Evolutionary conservation across 148 eudicot genomes (phyloP), one percentile per base, ranked within the genome.

Genomic region (Vaccinium vitisidaea): DNA sequence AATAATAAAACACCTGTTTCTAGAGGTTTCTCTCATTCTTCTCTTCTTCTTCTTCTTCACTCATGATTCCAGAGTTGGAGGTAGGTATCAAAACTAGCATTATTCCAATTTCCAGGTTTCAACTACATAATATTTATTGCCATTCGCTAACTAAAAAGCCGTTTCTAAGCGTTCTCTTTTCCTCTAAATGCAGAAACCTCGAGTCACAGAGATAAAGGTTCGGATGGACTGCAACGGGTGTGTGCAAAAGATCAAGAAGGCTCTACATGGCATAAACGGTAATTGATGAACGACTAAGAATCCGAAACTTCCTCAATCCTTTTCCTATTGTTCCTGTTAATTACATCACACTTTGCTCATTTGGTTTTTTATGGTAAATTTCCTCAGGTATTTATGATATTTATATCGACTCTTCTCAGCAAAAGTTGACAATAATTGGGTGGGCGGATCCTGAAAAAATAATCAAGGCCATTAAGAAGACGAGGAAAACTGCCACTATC

Each of bases 201-300:
- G 88, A 82, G 88, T 96, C 81, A 96, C 94, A 0, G 97, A 94
- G 92, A 93, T 96, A 83, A 80, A 92, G 79, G 97, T 96, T 75
- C 90, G 99, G 10, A 93, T 96, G 89, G 99, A 96, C 90, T 96
- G 98, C 77, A 96, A 96, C 76, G 99, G 99, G 43, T 96, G 99
- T 43, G 94, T 94, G 69, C 98, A 94, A 87, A 96, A 96, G 92
- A 88, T 96, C 87, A 96, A 94, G 90, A 96, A 93, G 88, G 98
- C 97, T 49, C 87, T 96, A 12, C 88, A 93, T 75, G 92, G 98
- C 55, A 91, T 96, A 70, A 85, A 89, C 78, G 99, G 99, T 93
- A 88, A 43, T 36, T 46, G 8, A 59, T 43, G n/a, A 80, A 6
- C 23, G 52, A 79, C 25, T 48, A 25, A 25, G 2, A 53, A 36